Conservation (phyloP, 768 basidiomycete genomes). For the Xerocomellus amylosporus region DNA sequence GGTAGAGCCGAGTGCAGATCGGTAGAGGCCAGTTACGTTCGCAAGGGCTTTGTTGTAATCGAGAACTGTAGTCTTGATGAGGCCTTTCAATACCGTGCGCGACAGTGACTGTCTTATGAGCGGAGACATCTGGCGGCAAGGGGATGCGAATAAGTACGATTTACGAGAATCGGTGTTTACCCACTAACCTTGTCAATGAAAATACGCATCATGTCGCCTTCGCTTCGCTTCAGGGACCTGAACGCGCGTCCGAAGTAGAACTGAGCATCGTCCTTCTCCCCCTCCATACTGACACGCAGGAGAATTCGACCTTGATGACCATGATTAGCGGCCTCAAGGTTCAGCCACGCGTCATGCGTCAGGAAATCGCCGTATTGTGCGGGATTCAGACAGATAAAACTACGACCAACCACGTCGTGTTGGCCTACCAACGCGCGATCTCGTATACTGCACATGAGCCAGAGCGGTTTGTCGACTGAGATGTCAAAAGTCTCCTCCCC, state of each 20-base stretch:
- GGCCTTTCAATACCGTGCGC: slow-evolving; percentile 66
- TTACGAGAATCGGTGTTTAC: not conserved
- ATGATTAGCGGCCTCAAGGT: slow-evolving; percentile 61
- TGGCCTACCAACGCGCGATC: slow-evolving; percentile 90
- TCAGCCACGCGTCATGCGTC: slow-evolving; percentile 89
- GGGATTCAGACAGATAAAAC: slow-evolving; percentile 91
- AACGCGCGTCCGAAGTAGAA: slow-evolving; percentile 98
- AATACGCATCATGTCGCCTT: slow-evolving; percentile 92
- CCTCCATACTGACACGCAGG: slow-evolving; percentile 94
- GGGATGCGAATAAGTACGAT: not conserved
- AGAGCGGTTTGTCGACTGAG: slow-evolving; percentile 88
- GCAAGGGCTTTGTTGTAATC: slow-evolving; percentile 92
- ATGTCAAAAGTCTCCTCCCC: slow-evolving; percentile 98
- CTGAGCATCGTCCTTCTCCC: slow-evolving; percentile 96
- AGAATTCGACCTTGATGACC: slow-evolving; percentile 69
- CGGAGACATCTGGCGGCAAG: slow-evolving; percentile 74
- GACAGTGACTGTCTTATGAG: slow-evolving; percentile 88
- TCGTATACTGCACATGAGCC: slow-evolving; percentile 95
- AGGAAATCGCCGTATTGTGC: slow-evolving; percentile 84
- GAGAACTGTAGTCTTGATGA: slow-evolving; percentile 62
- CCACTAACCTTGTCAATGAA: slow-evolving; percentile 89
- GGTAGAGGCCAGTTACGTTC: slow-evolving; percentile 76
- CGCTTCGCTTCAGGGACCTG: slow-evolving; percentile 87
- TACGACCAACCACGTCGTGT: slow-evolving; percentile 87
- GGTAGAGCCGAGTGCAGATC: slow-evolving; percentile 67